Evolutionary conservation across 2,329 filamentous ascomycete genomes (phyloP).

Genomic region (Aspergillus sojae): DNA sequence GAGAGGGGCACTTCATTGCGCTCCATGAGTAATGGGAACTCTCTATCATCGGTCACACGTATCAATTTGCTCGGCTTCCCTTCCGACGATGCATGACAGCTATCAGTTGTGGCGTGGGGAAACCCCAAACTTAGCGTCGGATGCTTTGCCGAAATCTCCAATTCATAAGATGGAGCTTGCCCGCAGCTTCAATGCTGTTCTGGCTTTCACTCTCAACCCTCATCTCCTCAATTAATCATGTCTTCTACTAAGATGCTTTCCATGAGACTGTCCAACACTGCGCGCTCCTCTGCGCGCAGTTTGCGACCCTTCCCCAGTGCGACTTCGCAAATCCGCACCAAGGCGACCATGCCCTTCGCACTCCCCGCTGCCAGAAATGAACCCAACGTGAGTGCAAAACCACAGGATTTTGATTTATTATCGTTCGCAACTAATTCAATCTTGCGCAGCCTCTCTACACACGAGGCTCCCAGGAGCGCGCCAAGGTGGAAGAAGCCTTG

Average conservation of each 20-base stretch:
- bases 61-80: not conserved
- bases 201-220: not conserved
- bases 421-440: not conserved
- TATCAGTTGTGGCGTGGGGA: not conserved
- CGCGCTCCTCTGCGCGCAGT: conserved; percentile 17
- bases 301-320: conserved; percentile 15
- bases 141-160: not conserved
- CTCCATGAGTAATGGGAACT: not conserved
- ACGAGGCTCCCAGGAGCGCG: conserved; percentile 36
- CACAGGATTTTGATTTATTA: too few species aligned
- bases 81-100: not conserved
- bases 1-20: not conserved
- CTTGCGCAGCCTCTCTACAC: conserved; percentile 27
- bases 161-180: not conserved
- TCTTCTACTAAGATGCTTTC: not conserved
- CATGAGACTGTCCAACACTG: not conserved
- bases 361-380: conserved; percentile 37
- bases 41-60: not conserved
- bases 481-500: conserved; percentile 35
- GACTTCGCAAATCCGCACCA: conserved; percentile 21
- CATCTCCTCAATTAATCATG: conserved; percentile 1
- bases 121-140: not conserved
- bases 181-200: not conserved
- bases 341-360: conserved; percentile 33
- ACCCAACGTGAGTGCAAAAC: conserved; percentile 35